Conservation (phyloP, 768 basidiomycete genomes). For the Lentinula sp. region DNA sequence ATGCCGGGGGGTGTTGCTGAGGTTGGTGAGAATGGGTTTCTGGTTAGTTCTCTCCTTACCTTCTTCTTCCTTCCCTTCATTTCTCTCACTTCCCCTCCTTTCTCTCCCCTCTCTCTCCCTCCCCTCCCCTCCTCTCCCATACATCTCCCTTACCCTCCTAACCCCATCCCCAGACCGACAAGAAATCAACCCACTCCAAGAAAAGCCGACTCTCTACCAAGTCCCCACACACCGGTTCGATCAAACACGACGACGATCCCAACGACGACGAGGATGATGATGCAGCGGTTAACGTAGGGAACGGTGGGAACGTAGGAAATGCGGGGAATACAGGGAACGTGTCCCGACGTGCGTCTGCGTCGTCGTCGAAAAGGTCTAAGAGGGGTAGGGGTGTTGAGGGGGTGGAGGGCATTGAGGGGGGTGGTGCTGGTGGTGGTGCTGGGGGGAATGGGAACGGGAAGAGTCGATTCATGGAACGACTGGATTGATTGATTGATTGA, state of each 20-base stretch:
- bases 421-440: not conserved
- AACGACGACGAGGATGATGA: too few species aligned
- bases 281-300: too few species aligned
- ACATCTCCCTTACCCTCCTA: not conserved
- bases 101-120: not conserved
- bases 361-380: constrained; percentile 15
- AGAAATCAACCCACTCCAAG: constrained; percentile 24
- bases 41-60: constrained; percentile 41
- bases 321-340: constrained; percentile 27
- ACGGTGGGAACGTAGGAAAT: too few species aligned
- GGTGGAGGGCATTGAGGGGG: not conserved
- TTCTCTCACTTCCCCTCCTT: not conserved
- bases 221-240: too few species aligned
- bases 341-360: constrained; percentile 36
- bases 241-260: not conserved
- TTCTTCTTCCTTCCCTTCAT: not conserved
- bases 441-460: not conserved
- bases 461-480: constrained; percentile 15
- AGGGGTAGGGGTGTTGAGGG: constrained; percentile 19
- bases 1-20: constrained; percentile 32
- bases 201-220: constrained; percentile 10
- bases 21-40: constrained; percentile 49
- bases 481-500: not conserved
- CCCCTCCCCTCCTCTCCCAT: not conserved
- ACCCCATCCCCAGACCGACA: constrained; percentile 23